Base-by-base conservation (phyloP, 257 asterid genomes). In the Echium plantagineum region DNA sequence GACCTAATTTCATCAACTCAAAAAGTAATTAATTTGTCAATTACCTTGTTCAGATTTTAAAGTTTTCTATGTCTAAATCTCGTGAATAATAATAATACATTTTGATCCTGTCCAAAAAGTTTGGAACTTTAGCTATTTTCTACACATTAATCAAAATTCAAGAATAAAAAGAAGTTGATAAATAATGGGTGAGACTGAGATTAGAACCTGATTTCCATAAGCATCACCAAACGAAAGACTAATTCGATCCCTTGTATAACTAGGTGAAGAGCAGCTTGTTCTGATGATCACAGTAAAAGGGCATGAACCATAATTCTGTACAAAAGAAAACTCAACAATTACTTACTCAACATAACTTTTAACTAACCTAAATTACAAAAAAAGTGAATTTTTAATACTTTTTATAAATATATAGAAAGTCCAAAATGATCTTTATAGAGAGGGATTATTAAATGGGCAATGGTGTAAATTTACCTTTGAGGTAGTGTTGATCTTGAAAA, bases 161-260 rank as follows among this genome's bases (percentile, higher is more conserved):
- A n/a, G 46, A 35, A 35, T 35, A 35, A 35, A 35, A 0, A 35
- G n/a, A 35, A 7, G 46, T 35, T n/a, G 2, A 35, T 35, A 35
- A 35, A 35, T 35, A 7, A 6, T 28, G 46, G 46, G 46, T 35
- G n/a, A 9, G 26, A 3, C 15, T 53, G 20, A 52, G 62, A 61
- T 3, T 9, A 51, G 60, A 70, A 90, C 98, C 98, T 91, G 98
- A 77, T 84, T 88, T 19, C 98, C 98, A 63, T 88, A 82, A 59
- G 96, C 96, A 76, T 91, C 98, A 19, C 98, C 98, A 63, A 91
- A 91, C 68, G 95, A 55, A 49, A 91, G 86, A 68, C 98, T 91
- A 73, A 91, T 77, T 9, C 71, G 93, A 63, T 91, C 98, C 17
- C 89, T 77, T 0, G 98, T 91, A 69, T 57, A 78, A 21, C 85